Evolutionary conservation across 2,329 filamentous ascomycete species (phyloP).

Genomic region (Penicillium sp.): DNA sequence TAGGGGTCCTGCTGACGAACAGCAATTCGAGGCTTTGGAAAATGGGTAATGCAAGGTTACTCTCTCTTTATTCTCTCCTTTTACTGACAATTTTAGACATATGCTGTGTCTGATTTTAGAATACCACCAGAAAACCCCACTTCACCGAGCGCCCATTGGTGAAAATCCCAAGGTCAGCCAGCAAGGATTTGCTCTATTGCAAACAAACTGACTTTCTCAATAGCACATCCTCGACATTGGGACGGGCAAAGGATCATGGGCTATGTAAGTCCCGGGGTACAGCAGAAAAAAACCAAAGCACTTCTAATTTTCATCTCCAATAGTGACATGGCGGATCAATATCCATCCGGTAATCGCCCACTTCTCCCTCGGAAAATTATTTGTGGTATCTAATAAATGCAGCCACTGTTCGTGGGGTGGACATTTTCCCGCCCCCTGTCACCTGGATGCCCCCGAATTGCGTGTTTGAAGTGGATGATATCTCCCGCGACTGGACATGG

Average conservation of each 20-base stretch:
- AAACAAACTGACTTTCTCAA: not conserved
- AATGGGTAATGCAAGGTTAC: constrained; percentile 8
- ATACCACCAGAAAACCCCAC: constrained; percentile 13
- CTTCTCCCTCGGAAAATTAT: not conserved
- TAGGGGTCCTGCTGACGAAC: constrained; percentile 20
- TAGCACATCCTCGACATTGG: constrained; percentile 20
- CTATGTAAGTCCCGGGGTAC: constrained; percentile 11
- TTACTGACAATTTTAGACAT: constrained; percentile 9
- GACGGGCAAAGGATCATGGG: constrained; percentile 19
- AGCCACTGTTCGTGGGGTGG: constrained; percentile 23
- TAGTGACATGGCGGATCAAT: constrained; percentile 17
- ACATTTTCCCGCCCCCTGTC: constrained; percentile 24
- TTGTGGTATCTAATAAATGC: not conserved
- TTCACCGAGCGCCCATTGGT: constrained; percentile 13
- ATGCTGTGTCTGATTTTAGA: constrained; percentile 18
- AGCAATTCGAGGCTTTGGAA: constrained; percentile 20
- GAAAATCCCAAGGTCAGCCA: constrained; percentile 10
- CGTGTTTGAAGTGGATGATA: constrained; percentile 29
- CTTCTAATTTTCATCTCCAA: not conserved
- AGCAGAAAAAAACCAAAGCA: not conserved
- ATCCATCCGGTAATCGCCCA: constrained; percentile 10
- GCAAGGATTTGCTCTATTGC: not conserved
- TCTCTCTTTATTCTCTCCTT: not conserved
- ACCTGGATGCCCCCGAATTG: constrained; percentile 30
- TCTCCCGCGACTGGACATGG: constrained; percentile 23